Conservation (phyloP, 2,329 filamentous ascomycete genomes). For the Xylaria sp. region DNA sequence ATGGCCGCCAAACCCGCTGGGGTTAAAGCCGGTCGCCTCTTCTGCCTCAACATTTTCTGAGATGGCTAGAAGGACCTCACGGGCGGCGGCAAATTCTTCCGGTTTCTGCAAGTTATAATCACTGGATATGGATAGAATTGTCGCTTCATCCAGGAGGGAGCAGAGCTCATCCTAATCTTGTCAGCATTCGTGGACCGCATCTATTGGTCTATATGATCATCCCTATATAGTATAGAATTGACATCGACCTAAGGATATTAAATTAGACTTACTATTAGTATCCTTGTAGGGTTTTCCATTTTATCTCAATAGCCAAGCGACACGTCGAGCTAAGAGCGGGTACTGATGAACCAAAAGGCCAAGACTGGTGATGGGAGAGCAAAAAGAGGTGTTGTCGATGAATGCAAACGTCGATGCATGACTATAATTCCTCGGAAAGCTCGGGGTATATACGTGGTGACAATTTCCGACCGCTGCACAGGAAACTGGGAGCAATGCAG, state of each 20-base stretch:
- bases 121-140: conserved; percentile 77
- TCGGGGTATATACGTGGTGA: background rate
- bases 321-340: conserved; percentile 4
- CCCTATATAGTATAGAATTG: background rate
- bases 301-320: conserved; percentile 4
- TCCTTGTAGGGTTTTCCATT: conserved; percentile 39
- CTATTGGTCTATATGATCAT: background rate
- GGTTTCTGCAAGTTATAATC: conserved; percentile 74
- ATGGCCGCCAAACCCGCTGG: conserved; percentile 72
- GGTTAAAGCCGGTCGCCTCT: conserved; percentile 80
- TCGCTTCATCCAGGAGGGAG: conserved; percentile 78
- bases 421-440: conserved; percentile 9
- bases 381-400: conserved; percentile 15
- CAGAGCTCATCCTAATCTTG: conserved; percentile 72
- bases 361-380: conserved; percentile 21
- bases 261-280: conserved; percentile 37
- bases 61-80: conserved; percentile 70
- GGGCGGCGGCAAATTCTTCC: conserved; percentile 63
- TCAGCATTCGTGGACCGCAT: conserved; percentile 11
- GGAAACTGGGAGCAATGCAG: conserved; percentile 2
- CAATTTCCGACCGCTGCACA: conserved; percentile 1
- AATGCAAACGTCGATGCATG: conserved; percentile 27
- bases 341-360: conserved; percentile 18
- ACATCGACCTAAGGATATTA: background rate
- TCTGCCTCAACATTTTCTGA: conserved; percentile 71